Evolutionary conservation across 1,284 basidiomycete species (phyloP), one percentile per base, ranked within the genome.

Genomic region (Ustilago sp.): DNA sequence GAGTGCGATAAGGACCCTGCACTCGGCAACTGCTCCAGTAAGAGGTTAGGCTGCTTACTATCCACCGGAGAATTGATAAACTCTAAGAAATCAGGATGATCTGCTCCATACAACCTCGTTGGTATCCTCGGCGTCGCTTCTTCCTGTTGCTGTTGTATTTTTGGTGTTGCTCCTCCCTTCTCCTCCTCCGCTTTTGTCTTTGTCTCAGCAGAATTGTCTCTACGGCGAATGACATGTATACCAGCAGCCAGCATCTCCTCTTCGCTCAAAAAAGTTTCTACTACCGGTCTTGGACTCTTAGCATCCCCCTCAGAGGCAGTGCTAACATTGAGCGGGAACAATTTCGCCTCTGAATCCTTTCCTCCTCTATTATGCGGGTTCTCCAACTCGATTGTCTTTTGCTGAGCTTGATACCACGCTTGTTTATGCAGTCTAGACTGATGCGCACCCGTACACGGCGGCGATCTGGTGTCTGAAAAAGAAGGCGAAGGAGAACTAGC

Each of bases 371-470:
- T 67, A 50, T 59, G 17, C 1, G 63, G 59, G 11, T 66, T 65
- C 12, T 70, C 67, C 39, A 77, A 70, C 45, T 74, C 50, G 51
- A 77, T 68, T 17, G 75, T 77, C 54, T 74, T 74, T 56, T 77
- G 75, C 41, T 77, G 75, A 0, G 75, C 75, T 55, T 77, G 75
- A 39, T 74, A 77, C 75, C 75, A 77, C 6, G 75, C 75, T 59
- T 77, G 75, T 48, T 69, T 77, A 51, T 68, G 69, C 63, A 69
- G 67, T 31, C 63, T 73, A 34, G 70, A 67, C 36, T 57, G 45
- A 31, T 48, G 53, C 7, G 55, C 41, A 28, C 23, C 23, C 23
- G 23, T 28, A 28, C 23, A 3, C 23, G 23, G 23, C 4, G 59
- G 7, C 8, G 61, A 67, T 50, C 48, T 17, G 48, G 13, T 31